Evolutionary conservation across 1,284 basidiomycete species (phyloP).

Genomic region (Thelephora terrestris): DNA sequence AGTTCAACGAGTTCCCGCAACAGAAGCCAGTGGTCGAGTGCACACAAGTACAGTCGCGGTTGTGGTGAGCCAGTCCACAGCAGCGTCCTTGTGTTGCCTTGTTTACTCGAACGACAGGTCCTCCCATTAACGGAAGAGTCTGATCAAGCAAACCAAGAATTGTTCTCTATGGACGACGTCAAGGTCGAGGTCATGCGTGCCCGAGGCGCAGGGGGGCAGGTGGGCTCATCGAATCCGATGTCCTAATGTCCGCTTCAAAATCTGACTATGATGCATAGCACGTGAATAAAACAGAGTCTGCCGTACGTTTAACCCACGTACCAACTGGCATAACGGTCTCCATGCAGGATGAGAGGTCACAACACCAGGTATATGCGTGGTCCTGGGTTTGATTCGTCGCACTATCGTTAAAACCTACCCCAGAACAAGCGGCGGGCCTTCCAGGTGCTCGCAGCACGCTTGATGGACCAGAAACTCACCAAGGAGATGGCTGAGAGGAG

Average conservation of each 20-base stretch:
- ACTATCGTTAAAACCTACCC: background rate
- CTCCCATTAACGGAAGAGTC: conserved; percentile 66
- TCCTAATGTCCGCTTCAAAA: background rate
- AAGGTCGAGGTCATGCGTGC: conserved; percentile 91
- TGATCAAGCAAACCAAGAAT: conserved; percentile 36
- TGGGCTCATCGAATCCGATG: conserved; percentile 21
- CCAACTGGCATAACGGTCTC: conserved; percentile 93
- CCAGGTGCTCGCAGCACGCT: conserved; percentile 73
- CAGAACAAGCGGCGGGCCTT: conserved; percentile 86
- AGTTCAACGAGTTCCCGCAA: conserved; percentile 89
- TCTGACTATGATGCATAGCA: conserved; percentile 43
- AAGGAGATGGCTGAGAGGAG: conserved; percentile 63
- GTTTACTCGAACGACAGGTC: conserved; percentile 39
- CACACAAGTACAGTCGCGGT: conserved; percentile 92
- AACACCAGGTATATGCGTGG: conserved; percentile 65
- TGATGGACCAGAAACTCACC: conserved; percentile 70
- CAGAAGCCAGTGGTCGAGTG: conserved; percentile 78
- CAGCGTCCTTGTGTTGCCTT: background rate
- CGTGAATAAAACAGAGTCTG: conserved; percentile 98
- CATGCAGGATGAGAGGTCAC: conserved; percentile 97
- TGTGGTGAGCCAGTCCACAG: conserved; percentile 43
- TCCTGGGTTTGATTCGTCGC: background rate
- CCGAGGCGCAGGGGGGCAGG: conserved; percentile 94
- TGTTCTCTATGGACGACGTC: conserved; percentile 81
- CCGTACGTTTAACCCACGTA: conserved; percentile 90